Conservation (phyloP, 1,284 basidiomycete genomes). For the Cystobasidium sp. region DNA sequence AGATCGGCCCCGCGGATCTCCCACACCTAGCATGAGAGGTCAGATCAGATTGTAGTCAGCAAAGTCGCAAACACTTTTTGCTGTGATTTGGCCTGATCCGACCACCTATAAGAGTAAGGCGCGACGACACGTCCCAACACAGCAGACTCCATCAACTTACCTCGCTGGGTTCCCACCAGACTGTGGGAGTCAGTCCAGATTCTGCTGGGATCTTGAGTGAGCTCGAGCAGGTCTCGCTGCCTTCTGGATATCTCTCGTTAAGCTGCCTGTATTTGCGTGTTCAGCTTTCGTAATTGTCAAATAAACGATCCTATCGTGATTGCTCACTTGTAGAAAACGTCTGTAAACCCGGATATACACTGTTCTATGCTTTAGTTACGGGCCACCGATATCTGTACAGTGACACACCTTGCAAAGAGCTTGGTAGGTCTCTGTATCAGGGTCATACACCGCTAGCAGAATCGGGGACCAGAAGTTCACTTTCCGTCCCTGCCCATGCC, state of each 20-base stretch:
- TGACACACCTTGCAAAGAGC: constrained; percentile 73
- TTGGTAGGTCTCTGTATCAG: constrained; percentile 69
- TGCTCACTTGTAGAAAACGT: constrained; percentile 76
- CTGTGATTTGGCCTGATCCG: too few species aligned
- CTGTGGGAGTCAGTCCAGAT: constrained; percentile 73
- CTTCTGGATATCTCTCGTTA: constrained; percentile 68
- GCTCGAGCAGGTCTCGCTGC: constrained; percentile 69
- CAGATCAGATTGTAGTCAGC: too few species aligned
- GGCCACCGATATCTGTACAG: constrained; percentile 67
- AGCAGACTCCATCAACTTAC: constrained; percentile 58
- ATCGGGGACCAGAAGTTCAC: constrained; percentile 92
- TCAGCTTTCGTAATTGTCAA: not conserved
- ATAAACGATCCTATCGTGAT: not conserved
- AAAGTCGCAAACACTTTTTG: too few species aligned
- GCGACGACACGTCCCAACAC: too few species aligned
- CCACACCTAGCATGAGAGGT: constrained; percentile 61
- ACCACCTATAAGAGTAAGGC: too few species aligned
- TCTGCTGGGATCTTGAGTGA: constrained; percentile 69
- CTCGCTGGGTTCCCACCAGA: constrained; percentile 82
- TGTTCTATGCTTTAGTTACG: constrained; percentile 46
- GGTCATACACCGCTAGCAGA: constrained; percentile 76
- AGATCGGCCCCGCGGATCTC: constrained; percentile 91
- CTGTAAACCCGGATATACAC: constrained; percentile 74
- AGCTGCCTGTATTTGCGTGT: constrained; percentile 58
- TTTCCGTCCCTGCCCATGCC: constrained; percentile 92